phyloP scores from a whole-genome alignment of 345 rosid genomes.

The Pistacia integerrima region DNA sequence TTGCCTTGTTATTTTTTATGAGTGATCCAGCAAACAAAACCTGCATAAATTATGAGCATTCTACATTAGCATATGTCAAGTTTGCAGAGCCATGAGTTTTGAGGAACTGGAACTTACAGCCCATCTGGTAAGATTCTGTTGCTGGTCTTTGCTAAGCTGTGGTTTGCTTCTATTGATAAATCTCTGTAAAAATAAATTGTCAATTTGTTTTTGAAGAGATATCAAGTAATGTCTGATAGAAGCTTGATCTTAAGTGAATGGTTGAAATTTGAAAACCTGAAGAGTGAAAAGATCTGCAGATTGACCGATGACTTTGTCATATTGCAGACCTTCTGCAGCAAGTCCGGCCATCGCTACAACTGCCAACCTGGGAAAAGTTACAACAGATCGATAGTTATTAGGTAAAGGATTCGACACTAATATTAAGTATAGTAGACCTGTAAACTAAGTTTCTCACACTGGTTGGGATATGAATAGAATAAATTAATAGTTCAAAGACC shows the following conservation, averaged over 20 bases:
- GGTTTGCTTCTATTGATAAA: constrained; percentile 88
- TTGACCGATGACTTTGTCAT: constrained; percentile 93
- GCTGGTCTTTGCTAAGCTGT: constrained; percentile 78
- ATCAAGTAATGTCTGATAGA: neutral
- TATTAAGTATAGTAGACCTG: neutral
- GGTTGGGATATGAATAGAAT: too few species aligned
- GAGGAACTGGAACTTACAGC: constrained; percentile 56
- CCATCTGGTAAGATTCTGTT: constrained; percentile 97
- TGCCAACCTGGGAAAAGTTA: constrained; percentile 55
- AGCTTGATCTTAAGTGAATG: neutral
- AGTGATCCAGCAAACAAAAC: constrained; percentile 81
- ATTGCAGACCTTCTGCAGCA: constrained; percentile 88
- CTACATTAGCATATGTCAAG: neutral
- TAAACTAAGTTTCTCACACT: too few species aligned
- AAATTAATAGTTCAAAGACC: neutral
- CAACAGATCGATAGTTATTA: neutral
- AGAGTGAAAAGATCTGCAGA: constrained; percentile 98
- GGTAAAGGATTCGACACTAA: neutral
- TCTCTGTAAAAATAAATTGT: constrained; percentile 42
- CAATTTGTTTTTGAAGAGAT: neutral
- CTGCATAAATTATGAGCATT: constrained; percentile 41
- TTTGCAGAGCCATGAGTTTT: neutral
- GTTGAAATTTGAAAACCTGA: constrained; percentile 53
- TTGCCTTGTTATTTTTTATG: constrained; percentile 68
- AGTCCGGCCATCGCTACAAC: constrained; percentile 95